Percentiles rank a stretch among this genome's conserved stretches.
Evolutionary conservation across 441 rosid genomes (phyloP).

Genomic region (Populus trichocarpa): DNA sequence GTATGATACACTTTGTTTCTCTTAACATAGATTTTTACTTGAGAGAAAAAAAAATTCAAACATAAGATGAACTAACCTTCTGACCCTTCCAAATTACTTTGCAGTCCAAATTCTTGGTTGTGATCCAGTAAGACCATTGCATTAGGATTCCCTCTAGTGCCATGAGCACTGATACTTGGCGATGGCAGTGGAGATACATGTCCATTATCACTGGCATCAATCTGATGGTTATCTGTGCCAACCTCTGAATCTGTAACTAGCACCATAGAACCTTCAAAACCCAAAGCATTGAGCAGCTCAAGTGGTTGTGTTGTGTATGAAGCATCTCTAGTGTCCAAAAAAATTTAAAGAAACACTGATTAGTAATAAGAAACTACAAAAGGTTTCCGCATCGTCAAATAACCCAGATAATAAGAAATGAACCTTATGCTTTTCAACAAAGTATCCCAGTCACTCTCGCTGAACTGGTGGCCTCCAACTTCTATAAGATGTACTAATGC

Average conservation of each 20-base stretch:
- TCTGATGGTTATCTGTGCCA: conserved; percentile 37
- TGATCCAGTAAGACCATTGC: conserved; percentile 25
- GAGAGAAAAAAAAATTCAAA: not conserved
- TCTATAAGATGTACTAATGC: conserved; percentile 98
- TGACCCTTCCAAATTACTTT: conserved; percentile 47
- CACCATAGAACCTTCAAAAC: conserved; percentile 48
- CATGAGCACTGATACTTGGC: conserved; percentile 36
- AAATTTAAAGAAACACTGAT: conserved; percentile 7
- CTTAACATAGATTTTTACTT: not conserved
- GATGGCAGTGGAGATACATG: conserved; percentile 39
- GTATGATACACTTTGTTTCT: not conserved
- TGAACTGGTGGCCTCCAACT: conserved; percentile 99
- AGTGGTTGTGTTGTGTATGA: conserved; percentile 98
- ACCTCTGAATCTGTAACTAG: conserved; percentile 41
- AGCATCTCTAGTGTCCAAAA: conserved; percentile 66
- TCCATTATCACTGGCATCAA: conserved; percentile 41
- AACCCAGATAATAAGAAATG: conserved; percentile 17
- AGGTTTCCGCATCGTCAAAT: not conserved
- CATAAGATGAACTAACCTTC: conserved; percentile 51
- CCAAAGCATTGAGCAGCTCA: conserved; percentile 89
- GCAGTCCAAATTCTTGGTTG: conserved; percentile 35
- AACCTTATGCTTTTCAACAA: conserved; percentile 98
- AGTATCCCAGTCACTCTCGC: conserved; percentile 95
- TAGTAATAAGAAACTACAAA: conserved; percentile 9
- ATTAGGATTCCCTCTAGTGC: conserved; percentile 22